Base-by-base conservation (phyloP, 495 filamentous ascomycete genomes). In the Cercophora sp. region DNA sequence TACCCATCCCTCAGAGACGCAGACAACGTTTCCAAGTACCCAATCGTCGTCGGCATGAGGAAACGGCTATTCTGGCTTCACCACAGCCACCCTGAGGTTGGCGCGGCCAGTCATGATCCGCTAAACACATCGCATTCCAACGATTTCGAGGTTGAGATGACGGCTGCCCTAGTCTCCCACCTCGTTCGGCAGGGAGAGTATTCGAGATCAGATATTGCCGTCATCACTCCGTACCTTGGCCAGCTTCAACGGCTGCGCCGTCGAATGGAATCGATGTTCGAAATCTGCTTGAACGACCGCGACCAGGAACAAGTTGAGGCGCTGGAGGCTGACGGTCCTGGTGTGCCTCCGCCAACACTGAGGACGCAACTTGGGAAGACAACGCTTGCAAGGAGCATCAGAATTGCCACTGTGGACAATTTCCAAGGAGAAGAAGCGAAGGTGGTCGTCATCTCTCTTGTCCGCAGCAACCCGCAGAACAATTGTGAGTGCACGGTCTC, bases 321-420 rank as follows among this genome's bases (percentile, higher is more conserved):
- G 4, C n/a, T 51, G 23, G 48, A 45, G 24, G 41, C 25, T 2
- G 31, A n/a, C 5, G 19, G 32, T n/a, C 3, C 1, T 11, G 16
- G 11, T 5, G 3, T 3, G 5, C 6, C 11, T 3, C 11, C 19
- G 20, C 20, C 22, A 1, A 20, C 23, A 11, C 16, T 16, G 2
- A 6, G 19, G n/a, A 2, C 47, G 15, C 31, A 51, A 20, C 16
- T 40, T 16, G 23, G 29, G 9, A 51, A 51, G 41, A 46, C 41
- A 13, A 42, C 48, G 2, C 69, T 91, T 1, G 56, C 84, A 0
- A 72, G 85, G n/a, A 70, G 73, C 10, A 66, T 94, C 2, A 73
- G 85, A 22, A 63, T 89, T 5, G 86, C 89, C n/a, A 93, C 85
- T 0, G 82, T 94, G n/a, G 89, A 93, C 63, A 91, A 50, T n/a